Conservation (phyloP, 2,329 filamentous ascomycete genomes). For the Microdochium trichocladiopsis region DNA sequence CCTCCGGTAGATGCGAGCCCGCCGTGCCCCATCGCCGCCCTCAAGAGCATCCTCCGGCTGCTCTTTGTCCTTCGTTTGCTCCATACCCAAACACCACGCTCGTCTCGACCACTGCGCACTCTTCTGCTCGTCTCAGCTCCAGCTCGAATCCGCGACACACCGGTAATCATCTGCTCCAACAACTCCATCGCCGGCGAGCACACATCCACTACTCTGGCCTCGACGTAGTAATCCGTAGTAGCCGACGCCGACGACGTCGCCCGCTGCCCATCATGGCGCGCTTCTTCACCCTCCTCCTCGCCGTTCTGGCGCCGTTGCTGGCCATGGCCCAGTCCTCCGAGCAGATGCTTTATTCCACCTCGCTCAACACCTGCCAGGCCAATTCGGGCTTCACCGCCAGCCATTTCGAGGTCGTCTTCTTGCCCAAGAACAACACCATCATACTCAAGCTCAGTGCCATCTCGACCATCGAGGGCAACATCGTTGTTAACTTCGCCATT, state of each 20-base stretch:
- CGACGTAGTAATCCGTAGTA: no score
- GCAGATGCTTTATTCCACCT: constrained; percentile 34
- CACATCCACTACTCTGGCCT: no score
- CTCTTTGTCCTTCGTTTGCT: no score
- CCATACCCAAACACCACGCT: no score
- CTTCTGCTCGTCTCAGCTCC: not conserved
- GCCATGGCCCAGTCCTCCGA: constrained; percentile 12
- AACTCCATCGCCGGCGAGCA: no score
- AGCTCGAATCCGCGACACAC: not conserved
- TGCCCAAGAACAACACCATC: constrained; percentile 56
- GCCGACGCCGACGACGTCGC: not conserved
- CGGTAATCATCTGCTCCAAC: not conserved
- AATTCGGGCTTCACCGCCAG: constrained; percentile 75
- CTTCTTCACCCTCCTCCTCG: constrained; percentile 9
- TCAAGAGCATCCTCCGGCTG: not conserved
- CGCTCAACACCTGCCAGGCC: constrained; percentile 67
- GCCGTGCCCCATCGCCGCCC: not conserved
- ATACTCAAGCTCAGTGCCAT: constrained; percentile 64
- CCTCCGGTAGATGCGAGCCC: not conserved
- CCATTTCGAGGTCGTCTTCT: constrained; percentile 70
- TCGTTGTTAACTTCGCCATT: constrained; percentile 63
- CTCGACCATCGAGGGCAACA: constrained; percentile 66
- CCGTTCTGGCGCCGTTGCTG: constrained; percentile 8
- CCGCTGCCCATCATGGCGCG: not conserved
- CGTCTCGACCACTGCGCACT: no score